These are phyloP conservation scores for Neonothopanus nambi DNA, from an alignment of 1,284 basidiomycete species.

Conservation along the genomic window DNA sequence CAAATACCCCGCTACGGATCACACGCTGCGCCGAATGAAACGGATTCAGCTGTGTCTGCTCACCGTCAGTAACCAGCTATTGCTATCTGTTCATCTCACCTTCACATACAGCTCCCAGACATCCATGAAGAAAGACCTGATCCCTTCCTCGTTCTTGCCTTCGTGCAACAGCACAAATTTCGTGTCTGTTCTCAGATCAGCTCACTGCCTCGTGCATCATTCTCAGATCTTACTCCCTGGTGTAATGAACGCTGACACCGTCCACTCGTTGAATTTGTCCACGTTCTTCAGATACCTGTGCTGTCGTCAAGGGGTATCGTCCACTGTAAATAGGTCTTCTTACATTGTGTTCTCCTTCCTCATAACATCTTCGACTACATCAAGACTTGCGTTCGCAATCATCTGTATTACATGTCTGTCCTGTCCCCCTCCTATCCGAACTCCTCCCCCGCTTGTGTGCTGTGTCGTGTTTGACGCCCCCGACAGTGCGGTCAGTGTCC, in stretches of 20 bases:
- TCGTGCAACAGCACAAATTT: conserved; percentile 93
- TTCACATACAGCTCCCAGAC: conserved; percentile 96
- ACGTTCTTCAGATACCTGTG: conserved; percentile 88
- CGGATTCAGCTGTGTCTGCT: conserved; percentile 84
- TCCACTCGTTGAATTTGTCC: conserved; percentile 98
- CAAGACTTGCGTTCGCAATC: conserved; percentile 92
- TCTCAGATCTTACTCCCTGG: conserved; percentile 79
- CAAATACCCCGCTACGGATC: conserved; percentile 81
- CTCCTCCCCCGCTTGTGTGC: conserved; percentile 60
- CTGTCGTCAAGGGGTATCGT: conserved; percentile 16
- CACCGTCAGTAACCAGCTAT: conserved; percentile 13
- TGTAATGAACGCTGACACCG: conserved; percentile 90
- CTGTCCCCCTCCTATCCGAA: conserved; percentile 69
- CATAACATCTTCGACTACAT: conserved; percentile 90
- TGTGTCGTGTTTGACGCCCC: conserved; percentile 77
- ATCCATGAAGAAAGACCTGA: conserved; percentile 86
- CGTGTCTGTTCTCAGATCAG: conserved; percentile 56
- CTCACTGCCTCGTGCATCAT: not conserved
- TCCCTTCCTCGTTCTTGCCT: conserved; percentile 93
- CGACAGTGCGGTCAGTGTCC: conserved; percentile 80
- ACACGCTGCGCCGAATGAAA: conserved; percentile 88
- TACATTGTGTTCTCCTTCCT: conserved; percentile 85
- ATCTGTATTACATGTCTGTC: conserved; percentile 95
- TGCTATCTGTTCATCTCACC: conserved; percentile 46
- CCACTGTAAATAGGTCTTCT: conserved; percentile 30